Evolutionary conservation across 2,329 filamentous ascomycete species (phyloP), one percentile per base, ranked within the genome.

Genomic region (Ophiostoma sp.): DNA sequence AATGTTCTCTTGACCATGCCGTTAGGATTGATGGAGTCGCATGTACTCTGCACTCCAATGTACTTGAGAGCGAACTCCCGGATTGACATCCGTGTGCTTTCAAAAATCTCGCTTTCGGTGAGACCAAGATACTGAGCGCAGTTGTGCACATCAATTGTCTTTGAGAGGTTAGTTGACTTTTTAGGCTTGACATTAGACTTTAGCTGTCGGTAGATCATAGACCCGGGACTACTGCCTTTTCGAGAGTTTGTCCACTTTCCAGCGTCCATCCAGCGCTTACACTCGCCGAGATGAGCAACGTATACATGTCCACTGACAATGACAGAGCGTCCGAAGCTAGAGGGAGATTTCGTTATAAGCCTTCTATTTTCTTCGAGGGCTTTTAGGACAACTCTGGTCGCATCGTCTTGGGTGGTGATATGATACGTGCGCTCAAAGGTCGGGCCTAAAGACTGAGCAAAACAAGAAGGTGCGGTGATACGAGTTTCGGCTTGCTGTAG

Each of bases 191-290:
- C 14, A 5, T 60, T 60, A 18, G 55, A 8, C 27, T 55, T 55
- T n/a, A 18, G 55, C 55, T 60, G 55, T 60, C 55, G 36, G 55
- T 60, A 60, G 7, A 60, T 60, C 55, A 60, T 12, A 27, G 42
- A 12, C 8, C 9, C 6, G 55, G 55, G 9, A 12, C 27, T 38
- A 9, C 5, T 5, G 27, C 27, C 55, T 11, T 60, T 60, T 18
- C 55, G 55, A 14, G 55, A 60, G 55, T 27, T 27, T 9, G 55
- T 60, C 55, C 55, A 60, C 9, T 8, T 14, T 18, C 27, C 55
- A 1, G 6, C 27, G 14, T 60, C 55, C 4, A 36, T 38, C 55
- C 55, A 60, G 55, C 55, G 55, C 55, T 38, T 38, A 27, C 55
- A 9, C 5, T 27, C 27, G 27, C 12, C 1, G 9, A 60, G 55